Base-by-base conservation (phyloP, 768 basidiomycete species). In the Trametes cinnabarina region DNA sequence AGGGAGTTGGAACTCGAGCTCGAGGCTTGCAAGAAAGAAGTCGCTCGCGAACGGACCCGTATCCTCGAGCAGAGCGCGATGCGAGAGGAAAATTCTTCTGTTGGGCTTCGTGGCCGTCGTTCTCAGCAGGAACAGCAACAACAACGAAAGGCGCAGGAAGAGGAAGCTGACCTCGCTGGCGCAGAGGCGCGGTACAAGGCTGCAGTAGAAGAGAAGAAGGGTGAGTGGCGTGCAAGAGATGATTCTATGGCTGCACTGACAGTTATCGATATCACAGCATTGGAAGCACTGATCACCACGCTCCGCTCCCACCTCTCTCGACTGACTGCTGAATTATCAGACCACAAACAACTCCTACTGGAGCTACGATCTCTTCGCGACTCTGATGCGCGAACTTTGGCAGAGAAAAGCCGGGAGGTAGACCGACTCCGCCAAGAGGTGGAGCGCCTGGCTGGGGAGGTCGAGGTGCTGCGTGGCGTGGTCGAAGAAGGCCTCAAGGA, bases 151-250 rank as follows among this genome's bases (percentile, higher is more conserved):
- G 32, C 71, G 69, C 53, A 53, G 55, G 32, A 69, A 23, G 78
- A 76, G 40, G 76, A 75, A 10, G 73, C 74, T 47, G 74, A 78
- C 14, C 41, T 78, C 25, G 43, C 44, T 22, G 48, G 40, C 7
- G 53, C 68, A 47, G 70, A 67, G 60, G 72, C 55, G 47, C 75
- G 86, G 50, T 92, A 94, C 63, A 79, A 80, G 55, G 87, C 90
- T 62, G 88, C 84, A 4, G 88, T 95, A 0, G 88, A 91, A 60
- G 92, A 94, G 71, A 94, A 94, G 71, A 91, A 91, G 78, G 91
- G 92, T 93, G n/a, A n/a, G n/a, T n/a, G n/a, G n/a, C n/a, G n/a
- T n/a, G n/a, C n/a, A n/a, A n/a, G n/a, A n/a, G n/a, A n/a, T n/a
- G n/a, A n/a, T n/a, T n/a, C n/a, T n/a, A 48, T 10, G 72, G 67